Conservation (phyloP, 441 rosid genomes). For the Aquilaria agallochum region DNA sequence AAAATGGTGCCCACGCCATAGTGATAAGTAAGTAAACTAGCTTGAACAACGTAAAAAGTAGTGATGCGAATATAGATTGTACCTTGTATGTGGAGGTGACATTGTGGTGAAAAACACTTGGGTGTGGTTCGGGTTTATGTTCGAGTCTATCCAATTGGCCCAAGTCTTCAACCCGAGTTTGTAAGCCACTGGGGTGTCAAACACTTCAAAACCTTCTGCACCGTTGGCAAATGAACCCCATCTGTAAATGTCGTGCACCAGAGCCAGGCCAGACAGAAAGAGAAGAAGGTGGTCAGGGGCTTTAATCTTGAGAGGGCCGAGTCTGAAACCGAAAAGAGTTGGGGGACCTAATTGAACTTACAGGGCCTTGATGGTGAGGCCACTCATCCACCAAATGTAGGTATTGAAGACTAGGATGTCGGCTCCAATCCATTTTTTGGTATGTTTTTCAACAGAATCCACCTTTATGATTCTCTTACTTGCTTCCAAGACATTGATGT, state of each 20-base stretch:
- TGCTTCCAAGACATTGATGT: slow-evolving; percentile 40
- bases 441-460: slow-evolving; percentile 64
- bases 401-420: slow-evolving; percentile 80
- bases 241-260: slow-evolving; percentile 21
- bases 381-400: slow-evolving; percentile 98
- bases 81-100: slow-evolving; percentile 89
- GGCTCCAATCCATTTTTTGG: slow-evolving; percentile 69
- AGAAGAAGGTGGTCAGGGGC: neutral
- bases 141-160: slow-evolving; percentile 98
- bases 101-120: slow-evolving; percentile 85
- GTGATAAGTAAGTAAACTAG: too few species aligned
- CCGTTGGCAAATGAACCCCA: slow-evolving; percentile 94
- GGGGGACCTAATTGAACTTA: slow-evolving; percentile 16
- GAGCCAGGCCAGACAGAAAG: neutral
- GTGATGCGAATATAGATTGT: too few species aligned
- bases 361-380: slow-evolving; percentile 53
- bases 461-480: slow-evolving; percentile 74
- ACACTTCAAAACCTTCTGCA: slow-evolving; percentile 51
- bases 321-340: neutral
- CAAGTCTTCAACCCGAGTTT: slow-evolving; percentile 72
- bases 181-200: slow-evolving; percentile 74
- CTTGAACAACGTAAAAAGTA: too few species aligned
- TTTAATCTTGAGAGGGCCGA: neutral
- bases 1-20: neutral
- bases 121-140: slow-evolving; percentile 67